These are phyloP conservation scores for Elaeis oleifera DNA, from an alignment of 202 grass and related monocot genomes.

Conservation along the genomic window DNA sequence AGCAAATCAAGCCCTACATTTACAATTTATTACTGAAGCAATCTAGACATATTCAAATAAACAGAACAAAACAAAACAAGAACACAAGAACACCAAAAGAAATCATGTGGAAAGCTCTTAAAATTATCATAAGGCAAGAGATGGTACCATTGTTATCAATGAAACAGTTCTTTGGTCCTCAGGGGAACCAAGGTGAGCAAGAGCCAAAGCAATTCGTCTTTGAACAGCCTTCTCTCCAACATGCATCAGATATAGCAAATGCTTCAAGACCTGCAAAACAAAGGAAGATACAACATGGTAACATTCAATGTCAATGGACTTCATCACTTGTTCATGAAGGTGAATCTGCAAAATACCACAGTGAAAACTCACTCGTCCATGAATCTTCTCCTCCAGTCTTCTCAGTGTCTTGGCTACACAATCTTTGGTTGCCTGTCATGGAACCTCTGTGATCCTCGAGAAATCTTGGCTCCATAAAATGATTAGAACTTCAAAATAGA, in stretches of 20 bases:
- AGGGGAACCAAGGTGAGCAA: slow-evolving; percentile 87
- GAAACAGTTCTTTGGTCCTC: slow-evolving; percentile 83
- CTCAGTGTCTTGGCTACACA: slow-evolving; percentile 97
- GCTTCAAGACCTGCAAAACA: slow-evolving; percentile 70
- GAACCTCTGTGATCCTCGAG: slow-evolving; percentile 11
- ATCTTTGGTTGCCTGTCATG: slow-evolving; percentile 91
- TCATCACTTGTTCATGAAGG: too few relatives aligned
- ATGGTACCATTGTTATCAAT: slow-evolving; percentile 82
- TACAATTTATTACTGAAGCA: slow-evolving; percentile 26
- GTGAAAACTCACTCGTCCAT: slow-evolving; percentile 70
- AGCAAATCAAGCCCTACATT: slow-evolving; percentile 81
- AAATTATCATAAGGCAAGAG: too few relatives aligned
- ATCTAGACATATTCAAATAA: slow-evolving; percentile 12
- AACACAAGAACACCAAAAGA: not conserved
- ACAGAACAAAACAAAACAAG: slow-evolving; percentile 12
- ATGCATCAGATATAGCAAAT: slow-evolving; percentile 92
- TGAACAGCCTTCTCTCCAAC: slow-evolving; percentile 81
- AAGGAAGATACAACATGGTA: slow-evolving; percentile 3
- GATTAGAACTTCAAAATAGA: slow-evolving; percentile 4
- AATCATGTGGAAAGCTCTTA: too few relatives aligned
- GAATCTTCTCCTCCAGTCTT: slow-evolving; percentile 96
- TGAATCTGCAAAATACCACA: not conserved
- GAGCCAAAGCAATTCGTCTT: slow-evolving; percentile 81
- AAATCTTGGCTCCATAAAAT: not conserved
- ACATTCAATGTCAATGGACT: too few relatives aligned